Evolutionary conservation across 2,329 filamentous ascomycete genomes (phyloP).

Genomic region (Dactylonectria estremocensis): DNA sequence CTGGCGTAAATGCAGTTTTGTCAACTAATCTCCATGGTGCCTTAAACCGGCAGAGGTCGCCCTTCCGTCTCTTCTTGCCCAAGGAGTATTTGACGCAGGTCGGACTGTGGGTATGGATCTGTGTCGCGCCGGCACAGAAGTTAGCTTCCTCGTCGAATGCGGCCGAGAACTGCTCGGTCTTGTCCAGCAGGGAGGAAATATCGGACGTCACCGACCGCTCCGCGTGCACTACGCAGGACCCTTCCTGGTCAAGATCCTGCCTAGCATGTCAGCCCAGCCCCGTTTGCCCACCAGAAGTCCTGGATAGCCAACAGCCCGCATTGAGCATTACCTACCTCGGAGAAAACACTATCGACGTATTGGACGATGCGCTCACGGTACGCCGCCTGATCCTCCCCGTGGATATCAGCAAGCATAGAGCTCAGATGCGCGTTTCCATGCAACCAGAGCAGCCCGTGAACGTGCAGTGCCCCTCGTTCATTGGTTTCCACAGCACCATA

Average conservation of each 20-base stretch:
- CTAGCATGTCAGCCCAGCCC: not conserved
- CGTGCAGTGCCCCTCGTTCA: conserved; percentile 11
- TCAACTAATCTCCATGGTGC: too few species aligned
- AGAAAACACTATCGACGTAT: conserved; percentile 29
- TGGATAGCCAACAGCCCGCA: not conserved
- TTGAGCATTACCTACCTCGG: conserved; percentile 14
- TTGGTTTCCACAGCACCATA: conserved; percentile 48
- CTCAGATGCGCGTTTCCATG: conserved; percentile 10
- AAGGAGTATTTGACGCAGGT: too few species aligned
- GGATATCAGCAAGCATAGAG: conserved; percentile 5
- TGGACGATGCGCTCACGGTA: conserved; percentile 11
- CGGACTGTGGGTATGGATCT: too few species aligned
- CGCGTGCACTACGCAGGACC: not conserved
- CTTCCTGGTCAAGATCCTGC: conserved; percentile 24
- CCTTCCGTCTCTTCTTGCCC: too few species aligned
- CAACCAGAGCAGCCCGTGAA: conserved; percentile 1
- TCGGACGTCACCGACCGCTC: conserved; percentile 12
- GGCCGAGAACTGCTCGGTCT: not conserved
- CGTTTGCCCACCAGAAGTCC: not conserved
- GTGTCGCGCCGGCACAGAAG: too few species aligned
- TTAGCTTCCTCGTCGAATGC: conserved; percentile 10
- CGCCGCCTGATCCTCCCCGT: not conserved
- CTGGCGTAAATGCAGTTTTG: too few species aligned
- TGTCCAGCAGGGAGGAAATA: not conserved
- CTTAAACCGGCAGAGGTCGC: too few species aligned